These are phyloP conservation scores for Pseudogymnoascus sp. DNA, from an alignment of 2,329 filamentous ascomycete genomes.

Conservation along the genomic window DNA sequence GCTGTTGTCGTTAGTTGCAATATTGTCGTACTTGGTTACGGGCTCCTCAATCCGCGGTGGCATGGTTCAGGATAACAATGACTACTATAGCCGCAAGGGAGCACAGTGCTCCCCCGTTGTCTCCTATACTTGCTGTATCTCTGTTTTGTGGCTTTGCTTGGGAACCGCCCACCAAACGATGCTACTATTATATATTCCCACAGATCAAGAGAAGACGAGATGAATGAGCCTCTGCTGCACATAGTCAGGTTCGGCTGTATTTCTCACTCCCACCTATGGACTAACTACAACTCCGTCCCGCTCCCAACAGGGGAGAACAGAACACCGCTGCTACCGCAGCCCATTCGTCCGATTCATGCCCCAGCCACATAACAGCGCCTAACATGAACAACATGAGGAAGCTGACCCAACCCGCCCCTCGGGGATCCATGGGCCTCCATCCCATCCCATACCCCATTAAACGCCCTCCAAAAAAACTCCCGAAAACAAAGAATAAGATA, in stretches of 20 bases:
- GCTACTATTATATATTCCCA: neutral
- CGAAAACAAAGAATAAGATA: neutral
- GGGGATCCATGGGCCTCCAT: neutral
- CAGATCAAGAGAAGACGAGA: neutral
- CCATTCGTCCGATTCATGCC: neutral
- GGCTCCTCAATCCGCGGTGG: neutral
- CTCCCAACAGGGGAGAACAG: neutral
- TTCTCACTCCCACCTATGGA: neutral
- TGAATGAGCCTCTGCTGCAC: neutral
- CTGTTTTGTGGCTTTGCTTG: too few species aligned
- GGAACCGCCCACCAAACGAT: neutral
- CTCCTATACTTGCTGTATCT: too few species aligned
- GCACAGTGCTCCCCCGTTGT: too few species aligned
- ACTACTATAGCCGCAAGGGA: too few species aligned
- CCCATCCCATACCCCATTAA: neutral
- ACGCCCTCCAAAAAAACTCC: neutral
- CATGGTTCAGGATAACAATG: too few species aligned
- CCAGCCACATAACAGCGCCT: neutral
- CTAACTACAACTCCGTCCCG: neutral
- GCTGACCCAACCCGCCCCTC: neutral
- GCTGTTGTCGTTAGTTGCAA: neutral
- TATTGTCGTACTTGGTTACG: neutral
- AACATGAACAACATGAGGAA: neutral
- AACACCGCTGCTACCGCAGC: neutral
- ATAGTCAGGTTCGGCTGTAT: neutral